These are phyloP conservation scores for Russula dissimulans DNA, from an alignment of 768 basidiomycete genomes.

Conservation along the genomic window DNA sequence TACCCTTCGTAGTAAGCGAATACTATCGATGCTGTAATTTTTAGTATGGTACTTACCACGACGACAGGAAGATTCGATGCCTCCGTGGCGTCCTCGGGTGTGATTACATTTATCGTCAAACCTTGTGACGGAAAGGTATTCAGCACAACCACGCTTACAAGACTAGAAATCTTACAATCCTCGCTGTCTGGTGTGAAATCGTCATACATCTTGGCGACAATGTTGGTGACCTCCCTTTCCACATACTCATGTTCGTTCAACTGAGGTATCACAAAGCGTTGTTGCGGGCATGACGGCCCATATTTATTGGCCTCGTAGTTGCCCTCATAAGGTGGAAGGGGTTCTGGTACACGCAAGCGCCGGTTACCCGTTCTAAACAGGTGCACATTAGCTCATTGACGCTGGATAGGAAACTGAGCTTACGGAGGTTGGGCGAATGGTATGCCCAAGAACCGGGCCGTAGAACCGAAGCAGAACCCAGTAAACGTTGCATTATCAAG, in stretches of 20 bases:
- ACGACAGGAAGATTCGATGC: constrained; percentile 14
- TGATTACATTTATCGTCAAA: constrained; percentile 17
- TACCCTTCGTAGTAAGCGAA: neutral
- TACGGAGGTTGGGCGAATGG: constrained; percentile 27
- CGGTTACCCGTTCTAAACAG: constrained; percentile 5
- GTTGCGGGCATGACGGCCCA: constrained; percentile 24
- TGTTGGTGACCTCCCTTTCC: neutral
- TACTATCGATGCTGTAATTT: neutral
- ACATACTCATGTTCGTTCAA: neutral
- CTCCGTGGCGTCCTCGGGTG: neutral
- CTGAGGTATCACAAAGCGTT: constrained; percentile 11
- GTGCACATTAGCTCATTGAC: neutral
- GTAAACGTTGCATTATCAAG: constrained; percentile 23
- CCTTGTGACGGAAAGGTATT: constrained; percentile 1
- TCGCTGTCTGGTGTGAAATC: constrained; percentile 11
- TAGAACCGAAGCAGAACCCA: constrained; percentile 14
- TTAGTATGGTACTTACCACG: constrained; percentile 3
- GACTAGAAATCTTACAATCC: constrained; percentile 11
- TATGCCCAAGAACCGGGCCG: constrained; percentile 23
- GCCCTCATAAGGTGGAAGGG: constrained; percentile 19
- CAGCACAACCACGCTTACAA: neutral
- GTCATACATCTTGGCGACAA: constrained; percentile 12
- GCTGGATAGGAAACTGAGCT: neutral
- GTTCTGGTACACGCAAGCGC: constrained; percentile 19
- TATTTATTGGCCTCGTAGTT: constrained; percentile 16